phyloP scores from a whole-genome alignment of 2,329 filamentous ascomycete genomes.

The Tolypocladium ophioglossoides region DNA sequence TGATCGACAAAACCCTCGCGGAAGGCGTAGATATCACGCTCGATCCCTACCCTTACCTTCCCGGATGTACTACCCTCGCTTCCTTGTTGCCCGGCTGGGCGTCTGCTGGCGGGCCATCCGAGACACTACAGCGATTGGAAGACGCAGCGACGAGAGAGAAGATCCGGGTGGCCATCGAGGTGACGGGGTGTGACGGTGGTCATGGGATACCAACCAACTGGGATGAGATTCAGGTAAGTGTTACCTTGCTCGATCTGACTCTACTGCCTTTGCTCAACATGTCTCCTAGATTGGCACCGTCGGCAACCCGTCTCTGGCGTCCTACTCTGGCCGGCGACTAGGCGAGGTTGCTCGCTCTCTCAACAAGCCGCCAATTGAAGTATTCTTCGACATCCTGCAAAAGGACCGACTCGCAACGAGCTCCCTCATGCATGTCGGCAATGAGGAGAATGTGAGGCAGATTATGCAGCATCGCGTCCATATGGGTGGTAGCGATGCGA shows the following conservation, averaged over 20 bases:
- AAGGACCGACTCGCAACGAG: constrained; percentile 12
- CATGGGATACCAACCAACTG: constrained; percentile 16
- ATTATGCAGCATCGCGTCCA: constrained; percentile 15
- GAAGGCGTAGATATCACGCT: constrained; percentile 12
- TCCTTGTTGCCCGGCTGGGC: constrained; percentile 13
- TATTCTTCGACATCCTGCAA: constrained; percentile 10
- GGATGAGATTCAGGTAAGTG: constrained; percentile 12
- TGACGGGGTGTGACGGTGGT: constrained; percentile 12
- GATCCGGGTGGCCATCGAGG: constrained; percentile 11
- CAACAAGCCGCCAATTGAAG: constrained; percentile 6
- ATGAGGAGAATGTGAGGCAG: constrained; percentile 12
- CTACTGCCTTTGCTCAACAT: background rate
- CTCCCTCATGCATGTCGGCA: constrained; percentile 13
- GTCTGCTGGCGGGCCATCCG: constrained; percentile 10
- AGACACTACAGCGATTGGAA: constrained; percentile 10
- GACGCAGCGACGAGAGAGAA: constrained; percentile 8
- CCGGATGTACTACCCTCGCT: constrained; percentile 12
- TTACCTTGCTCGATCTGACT: background rate
- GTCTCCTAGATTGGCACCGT: constrained; percentile 7
- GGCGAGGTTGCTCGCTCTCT: constrained; percentile 8
- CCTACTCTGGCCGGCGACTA: constrained; percentile 9
- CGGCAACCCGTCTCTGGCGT: constrained; percentile 4
- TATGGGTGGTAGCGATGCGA: constrained; percentile 13
- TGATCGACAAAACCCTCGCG: constrained; percentile 10
- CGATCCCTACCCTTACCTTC: constrained; percentile 13